Percentiles rank a stretch among this genome's conserved stretches.
Conservation (phyloP, 371 early-diverging fungal species). For the Rhizopus microsporus region DNA sequence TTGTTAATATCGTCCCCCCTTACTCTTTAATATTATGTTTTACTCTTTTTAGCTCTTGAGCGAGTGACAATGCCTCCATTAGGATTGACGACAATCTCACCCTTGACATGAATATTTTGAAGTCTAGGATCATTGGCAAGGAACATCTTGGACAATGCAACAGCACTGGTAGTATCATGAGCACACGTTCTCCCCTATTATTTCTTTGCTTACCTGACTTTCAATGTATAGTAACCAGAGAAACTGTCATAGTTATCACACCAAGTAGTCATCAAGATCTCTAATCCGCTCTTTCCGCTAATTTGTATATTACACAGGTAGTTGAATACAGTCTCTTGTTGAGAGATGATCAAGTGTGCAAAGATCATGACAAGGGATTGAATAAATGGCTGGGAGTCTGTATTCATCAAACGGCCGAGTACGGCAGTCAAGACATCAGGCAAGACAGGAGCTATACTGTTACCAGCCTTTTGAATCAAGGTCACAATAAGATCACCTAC, state of each 20-base stretch:
- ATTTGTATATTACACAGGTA: slow-evolving; percentile 61
- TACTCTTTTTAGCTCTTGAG: slow-evolving; percentile 58
- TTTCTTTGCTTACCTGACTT: slow-evolving; percentile 64
- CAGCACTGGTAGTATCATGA: slow-evolving; percentile 52
- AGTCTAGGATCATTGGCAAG: slow-evolving; percentile 68
- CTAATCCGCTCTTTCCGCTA: slow-evolving; percentile 62
- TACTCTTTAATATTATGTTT: slow-evolving; percentile 3
- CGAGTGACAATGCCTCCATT: slow-evolving; percentile 64
- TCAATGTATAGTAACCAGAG: slow-evolving; percentile 73
- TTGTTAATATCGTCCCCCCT: neutral
- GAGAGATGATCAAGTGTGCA: slow-evolving; percentile 77
- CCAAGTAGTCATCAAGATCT: slow-evolving; percentile 74
- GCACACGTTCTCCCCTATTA: neutral
- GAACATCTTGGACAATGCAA: slow-evolving; percentile 78
- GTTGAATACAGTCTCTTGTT: slow-evolving; percentile 69
- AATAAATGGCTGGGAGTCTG: slow-evolving; percentile 76
- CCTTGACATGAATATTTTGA: slow-evolving; percentile 69
- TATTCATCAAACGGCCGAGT: slow-evolving; percentile 65
- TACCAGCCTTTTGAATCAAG: slow-evolving; percentile 79
- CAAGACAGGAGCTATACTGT: slow-evolving; percentile 66
- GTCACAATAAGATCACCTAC: slow-evolving; percentile 88
- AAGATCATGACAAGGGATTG: slow-evolving; percentile 89
- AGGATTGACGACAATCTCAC: slow-evolving; percentile 77
- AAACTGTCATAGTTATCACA: slow-evolving; percentile 76
- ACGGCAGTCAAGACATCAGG: slow-evolving; percentile 82